A percentile compares a stretch with the other conserved stretches of the same genome.
These are phyloP conservation scores for Calonectria hongkongensis DNA, from an alignment of 2,329 filamentous ascomycete genomes.

Conservation along the genomic window DNA sequence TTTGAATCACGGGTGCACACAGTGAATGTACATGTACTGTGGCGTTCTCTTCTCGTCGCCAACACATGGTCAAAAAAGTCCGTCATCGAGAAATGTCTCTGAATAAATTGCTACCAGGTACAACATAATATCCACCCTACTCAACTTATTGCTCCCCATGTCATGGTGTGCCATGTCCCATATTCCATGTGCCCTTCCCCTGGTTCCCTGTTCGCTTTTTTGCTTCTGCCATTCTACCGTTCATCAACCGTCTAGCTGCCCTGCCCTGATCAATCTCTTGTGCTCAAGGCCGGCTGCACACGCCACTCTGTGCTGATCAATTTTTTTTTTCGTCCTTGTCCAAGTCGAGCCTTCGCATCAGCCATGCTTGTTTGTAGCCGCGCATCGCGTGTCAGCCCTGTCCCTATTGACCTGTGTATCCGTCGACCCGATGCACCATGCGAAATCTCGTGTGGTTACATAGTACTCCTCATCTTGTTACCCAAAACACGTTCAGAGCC, in stretches of 20 bases:
- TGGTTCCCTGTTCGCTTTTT: conserved; percentile 29
- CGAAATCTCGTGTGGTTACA: conserved; percentile 42
- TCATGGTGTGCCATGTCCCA: conserved; percentile 20
- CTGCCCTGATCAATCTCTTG: conserved; percentile 1
- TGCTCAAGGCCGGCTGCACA: conserved; percentile 42
- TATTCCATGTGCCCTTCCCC: conserved; percentile 29
- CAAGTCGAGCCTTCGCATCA: conserved; percentile 49
- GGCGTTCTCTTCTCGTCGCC: conserved; percentile 17
- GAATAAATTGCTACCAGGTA: conserved; percentile 39
- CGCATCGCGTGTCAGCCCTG: conserved; percentile 56
- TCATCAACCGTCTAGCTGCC: conserved; percentile 16
- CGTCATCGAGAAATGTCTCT: conserved; percentile 42
- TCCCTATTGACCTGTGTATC: conserved; percentile 49
- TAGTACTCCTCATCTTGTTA: conserved; percentile 42
- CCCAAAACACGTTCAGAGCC: conserved; percentile 29
- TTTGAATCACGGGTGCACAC: conserved; percentile 7
- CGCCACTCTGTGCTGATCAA: conserved; percentile 52
- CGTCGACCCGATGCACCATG: conserved; percentile 41
- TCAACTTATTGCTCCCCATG: conserved; percentile 26
- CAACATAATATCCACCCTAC: conserved; percentile 37
- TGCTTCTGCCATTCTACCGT: conserved; percentile 4
- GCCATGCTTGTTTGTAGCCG: conserved; percentile 52
- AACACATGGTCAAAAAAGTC: conserved; percentile 29
- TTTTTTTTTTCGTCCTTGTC: conserved; percentile 54
- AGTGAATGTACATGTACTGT: conserved; percentile 11